Percentiles rank a stretch among this genome's conserved stretches.
These are phyloP conservation scores for Pisolithus sp. DNA, from an alignment of 768 basidiomycete species.

Conservation along the genomic window DNA sequence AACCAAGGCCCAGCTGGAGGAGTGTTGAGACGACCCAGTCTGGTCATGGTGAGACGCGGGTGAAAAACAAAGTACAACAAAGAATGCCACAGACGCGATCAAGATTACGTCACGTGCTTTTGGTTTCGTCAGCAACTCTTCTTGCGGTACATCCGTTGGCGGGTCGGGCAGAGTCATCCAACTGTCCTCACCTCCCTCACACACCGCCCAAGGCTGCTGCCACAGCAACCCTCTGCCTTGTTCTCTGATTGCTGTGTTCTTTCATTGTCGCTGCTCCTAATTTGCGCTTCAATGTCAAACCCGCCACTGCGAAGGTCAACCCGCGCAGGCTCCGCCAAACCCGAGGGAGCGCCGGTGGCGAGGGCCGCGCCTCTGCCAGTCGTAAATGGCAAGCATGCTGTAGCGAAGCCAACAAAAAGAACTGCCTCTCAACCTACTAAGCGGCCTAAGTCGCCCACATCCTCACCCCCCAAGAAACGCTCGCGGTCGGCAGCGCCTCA, in stretches of 20 bases:
- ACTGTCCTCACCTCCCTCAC: neutral
- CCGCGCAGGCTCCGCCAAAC: slow-evolving; percentile 43
- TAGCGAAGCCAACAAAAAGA: slow-evolving; percentile 28
- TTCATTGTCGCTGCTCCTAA: slow-evolving; percentile 8
- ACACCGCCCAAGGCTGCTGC: neutral
- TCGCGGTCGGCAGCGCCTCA: slow-evolving; percentile 30
- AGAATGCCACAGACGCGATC: neutral
- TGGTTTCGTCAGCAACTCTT: neutral
- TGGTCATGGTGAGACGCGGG: too few species aligned
- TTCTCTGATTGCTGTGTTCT: neutral
- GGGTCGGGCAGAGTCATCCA: neutral
- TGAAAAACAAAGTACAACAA: neutral
- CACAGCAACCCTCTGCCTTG: neutral
- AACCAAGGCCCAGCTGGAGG: neutral
- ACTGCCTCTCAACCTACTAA: slow-evolving; percentile 30
- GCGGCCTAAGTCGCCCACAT: slow-evolving; percentile 45
- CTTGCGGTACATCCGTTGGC: neutral
- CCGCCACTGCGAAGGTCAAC: slow-evolving; percentile 46
- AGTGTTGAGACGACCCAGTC: neutral
- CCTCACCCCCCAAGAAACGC: slow-evolving; percentile 45
- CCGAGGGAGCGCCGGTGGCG: slow-evolving; percentile 20
- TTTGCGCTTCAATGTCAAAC: slow-evolving; percentile 24
- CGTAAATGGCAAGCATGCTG: slow-evolving; percentile 28
- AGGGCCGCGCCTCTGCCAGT: slow-evolving; percentile 28
- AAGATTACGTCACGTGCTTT: neutral